Evolutionary conservation across 176 grass and related monocot species (phyloP).

Genomic region (Coix lacrymajobi): DNA sequence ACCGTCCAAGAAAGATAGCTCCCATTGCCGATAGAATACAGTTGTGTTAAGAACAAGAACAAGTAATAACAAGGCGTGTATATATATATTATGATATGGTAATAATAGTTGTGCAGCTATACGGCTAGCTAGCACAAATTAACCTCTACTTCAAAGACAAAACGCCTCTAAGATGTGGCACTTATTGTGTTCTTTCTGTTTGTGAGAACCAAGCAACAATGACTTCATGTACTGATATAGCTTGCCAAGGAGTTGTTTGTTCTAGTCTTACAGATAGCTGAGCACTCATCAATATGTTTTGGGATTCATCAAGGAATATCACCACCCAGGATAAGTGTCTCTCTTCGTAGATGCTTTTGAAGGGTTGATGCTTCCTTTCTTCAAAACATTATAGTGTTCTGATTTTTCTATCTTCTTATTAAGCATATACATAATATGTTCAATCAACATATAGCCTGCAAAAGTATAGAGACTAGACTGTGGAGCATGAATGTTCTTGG

Average conservation of each 20-base stretch:
- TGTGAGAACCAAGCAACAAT: background rate
- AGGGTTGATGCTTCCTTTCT: background rate
- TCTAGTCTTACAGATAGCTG: background rate
- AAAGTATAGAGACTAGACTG: background rate
- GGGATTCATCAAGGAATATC: background rate
- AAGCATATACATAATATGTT: background rate
- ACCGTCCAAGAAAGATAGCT: slow-evolving; percentile 19
- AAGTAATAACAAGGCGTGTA: background rate
- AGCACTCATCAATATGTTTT: background rate
- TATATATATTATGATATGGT: slow-evolving; percentile 1
- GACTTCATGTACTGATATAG: background rate
- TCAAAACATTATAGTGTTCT: background rate
- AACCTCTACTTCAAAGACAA: background rate
- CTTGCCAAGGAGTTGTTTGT: background rate
- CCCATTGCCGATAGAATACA: background rate
- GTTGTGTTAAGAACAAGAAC: background rate
- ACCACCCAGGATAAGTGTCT: background rate
- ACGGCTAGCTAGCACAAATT: background rate
- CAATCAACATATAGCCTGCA: background rate
- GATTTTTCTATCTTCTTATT: background rate
- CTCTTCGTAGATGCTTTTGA: background rate
- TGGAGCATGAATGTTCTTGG: background rate
- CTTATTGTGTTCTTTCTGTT: background rate
- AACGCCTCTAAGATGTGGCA: background rate
- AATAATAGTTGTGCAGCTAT: slow-evolving; percentile 2